Conservation (phyloP, 306 rosid species). For the Lathyrus aphaca region DNA sequence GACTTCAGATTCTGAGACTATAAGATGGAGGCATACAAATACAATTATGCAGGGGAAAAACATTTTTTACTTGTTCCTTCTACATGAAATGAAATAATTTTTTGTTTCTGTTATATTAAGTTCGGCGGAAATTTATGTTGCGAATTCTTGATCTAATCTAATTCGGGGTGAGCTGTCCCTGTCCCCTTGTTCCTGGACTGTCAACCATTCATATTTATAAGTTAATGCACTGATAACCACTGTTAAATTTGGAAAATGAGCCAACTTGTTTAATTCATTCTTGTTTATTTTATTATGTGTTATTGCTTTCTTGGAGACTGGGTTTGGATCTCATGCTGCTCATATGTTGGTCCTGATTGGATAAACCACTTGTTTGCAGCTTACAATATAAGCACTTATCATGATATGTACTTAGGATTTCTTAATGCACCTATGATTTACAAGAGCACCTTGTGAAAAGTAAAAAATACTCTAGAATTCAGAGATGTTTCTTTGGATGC, state of each 20-base stretch:
- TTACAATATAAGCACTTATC: no score
- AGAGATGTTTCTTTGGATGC: no score
- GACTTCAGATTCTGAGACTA: constrained; percentile 88
- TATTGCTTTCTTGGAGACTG: not conserved
- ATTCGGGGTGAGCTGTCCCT: constrained; percentile 62
- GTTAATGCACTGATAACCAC: constrained; percentile 33
- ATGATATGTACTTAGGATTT: no score
- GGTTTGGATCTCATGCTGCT: not conserved
- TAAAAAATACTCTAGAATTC: no score
- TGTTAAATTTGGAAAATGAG: constrained; percentile 47
- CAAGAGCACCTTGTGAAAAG: no score
- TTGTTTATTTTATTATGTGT: not conserved
- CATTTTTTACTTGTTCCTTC: constrained; percentile 40
- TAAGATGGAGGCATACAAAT: constrained; percentile 37
- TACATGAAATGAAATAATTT: constrained; percentile 39
- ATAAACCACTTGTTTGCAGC: no score
- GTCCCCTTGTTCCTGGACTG: constrained; percentile 42
- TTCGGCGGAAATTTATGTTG: constrained; percentile 58
- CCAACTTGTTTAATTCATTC: constrained; percentile 10
- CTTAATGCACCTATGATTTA: no score
- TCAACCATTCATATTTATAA: constrained; percentile 46
- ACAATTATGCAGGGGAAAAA: constrained; percentile 24
- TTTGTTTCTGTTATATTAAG: constrained; percentile 31
- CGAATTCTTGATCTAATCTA: constrained; percentile 73
- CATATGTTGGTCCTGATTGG: not conserved